These are phyloP conservation scores for Coemansia erecta DNA, from an alignment of 192 early-diverging fungal species.

Conservation along the genomic window DNA sequence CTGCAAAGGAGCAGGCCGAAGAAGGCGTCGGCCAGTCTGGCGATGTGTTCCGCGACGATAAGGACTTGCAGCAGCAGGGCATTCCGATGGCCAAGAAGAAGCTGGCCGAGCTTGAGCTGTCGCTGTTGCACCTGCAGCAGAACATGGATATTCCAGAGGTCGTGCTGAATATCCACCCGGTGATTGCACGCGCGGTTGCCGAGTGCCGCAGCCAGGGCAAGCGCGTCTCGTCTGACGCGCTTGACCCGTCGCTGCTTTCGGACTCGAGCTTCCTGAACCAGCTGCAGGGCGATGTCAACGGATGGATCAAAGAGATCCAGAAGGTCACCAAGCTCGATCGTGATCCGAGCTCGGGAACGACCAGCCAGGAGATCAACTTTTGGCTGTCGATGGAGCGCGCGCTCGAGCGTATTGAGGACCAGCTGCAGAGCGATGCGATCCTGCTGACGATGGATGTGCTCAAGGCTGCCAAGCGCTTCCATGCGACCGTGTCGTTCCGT, in stretches of 20 bases:
- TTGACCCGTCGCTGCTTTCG: conserved; percentile 66
- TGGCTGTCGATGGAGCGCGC: conserved; percentile 98
- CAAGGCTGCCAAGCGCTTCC: conserved; percentile 96
- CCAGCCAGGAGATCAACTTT: conserved; percentile 98
- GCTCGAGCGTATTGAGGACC: conserved; percentile 89
- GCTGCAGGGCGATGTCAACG: conserved; percentile 93
- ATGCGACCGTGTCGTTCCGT: conserved; percentile 94
- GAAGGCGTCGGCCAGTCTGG: conserved; percentile 20
- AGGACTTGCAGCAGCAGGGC: conserved; percentile 62
- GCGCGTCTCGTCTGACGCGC: conserved; percentile 71
- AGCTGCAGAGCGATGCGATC: conserved; percentile 88
- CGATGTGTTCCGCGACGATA: conserved; percentile 51
- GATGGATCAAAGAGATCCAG: conserved; percentile 99
- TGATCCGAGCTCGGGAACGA: conserved; percentile 87
- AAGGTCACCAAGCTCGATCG: conserved; percentile 94
- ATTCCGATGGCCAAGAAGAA: conserved; percentile 98
- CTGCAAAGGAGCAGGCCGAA: conserved; percentile 63
- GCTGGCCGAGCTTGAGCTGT: conserved; percentile 95
- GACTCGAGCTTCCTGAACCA: conserved; percentile 91
- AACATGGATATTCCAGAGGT: conserved; percentile 98
- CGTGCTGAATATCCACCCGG: conserved; percentile 80
- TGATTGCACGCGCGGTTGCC: conserved; percentile 67
- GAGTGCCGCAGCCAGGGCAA: conserved; percentile 64
- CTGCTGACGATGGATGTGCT: conserved; percentile 91
- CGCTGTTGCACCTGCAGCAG: conserved; percentile 92